Percentiles rank a stretch among this genome's conserved stretches.
Conservation (phyloP, 2,329 filamentous ascomycete species). For the Alternaria angustiovoidea region DNA sequence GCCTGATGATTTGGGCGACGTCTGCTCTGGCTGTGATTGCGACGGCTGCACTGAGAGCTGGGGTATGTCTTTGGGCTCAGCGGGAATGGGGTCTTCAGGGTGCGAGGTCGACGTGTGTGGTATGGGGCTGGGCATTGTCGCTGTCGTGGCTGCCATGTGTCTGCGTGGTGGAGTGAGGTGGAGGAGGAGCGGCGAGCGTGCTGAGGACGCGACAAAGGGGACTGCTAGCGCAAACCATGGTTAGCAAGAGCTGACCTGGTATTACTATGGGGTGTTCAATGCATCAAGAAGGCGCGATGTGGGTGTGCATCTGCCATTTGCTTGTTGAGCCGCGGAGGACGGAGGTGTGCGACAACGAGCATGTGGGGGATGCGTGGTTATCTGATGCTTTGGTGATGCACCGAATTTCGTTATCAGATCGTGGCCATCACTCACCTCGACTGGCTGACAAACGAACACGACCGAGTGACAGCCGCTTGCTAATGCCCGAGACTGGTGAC, state of each 20-base stretch:
- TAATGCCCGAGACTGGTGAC: constrained; percentile 12
- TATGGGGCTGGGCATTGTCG: constrained; percentile 39
- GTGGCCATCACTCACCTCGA: constrained; percentile 32
- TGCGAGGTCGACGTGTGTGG: constrained; percentile 56
- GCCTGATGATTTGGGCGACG: constrained; percentile 52
- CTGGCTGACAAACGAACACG: constrained; percentile 17
- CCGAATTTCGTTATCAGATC: constrained; percentile 40
- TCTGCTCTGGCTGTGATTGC: constrained; percentile 38
- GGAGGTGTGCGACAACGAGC: constrained; percentile 4
- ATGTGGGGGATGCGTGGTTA: constrained; percentile 13
- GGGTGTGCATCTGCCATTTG: constrained; percentile 1
- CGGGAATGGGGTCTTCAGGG: constrained; percentile 57
- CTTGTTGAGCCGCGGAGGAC: constrained; percentile 11
- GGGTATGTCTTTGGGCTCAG: constrained; percentile 49
- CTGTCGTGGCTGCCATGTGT: constrained; percentile 33
- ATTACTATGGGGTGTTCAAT: background rate
- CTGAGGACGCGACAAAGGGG: constrained; percentile 33
- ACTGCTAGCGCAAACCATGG: constrained; percentile 33
- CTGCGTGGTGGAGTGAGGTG: constrained; percentile 18
- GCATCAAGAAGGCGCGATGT: background rate
- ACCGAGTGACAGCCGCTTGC: constrained; percentile 28
- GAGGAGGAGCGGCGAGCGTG: constrained; percentile 19
- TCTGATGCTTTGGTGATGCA: constrained; percentile 19
- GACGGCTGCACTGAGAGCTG: constrained; percentile 35
- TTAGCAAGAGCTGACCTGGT: constrained; percentile 34